Evolutionary conservation across 768 basidiomycete genomes (phyloP).

Genomic region (Lactarius trivialis): DNA sequence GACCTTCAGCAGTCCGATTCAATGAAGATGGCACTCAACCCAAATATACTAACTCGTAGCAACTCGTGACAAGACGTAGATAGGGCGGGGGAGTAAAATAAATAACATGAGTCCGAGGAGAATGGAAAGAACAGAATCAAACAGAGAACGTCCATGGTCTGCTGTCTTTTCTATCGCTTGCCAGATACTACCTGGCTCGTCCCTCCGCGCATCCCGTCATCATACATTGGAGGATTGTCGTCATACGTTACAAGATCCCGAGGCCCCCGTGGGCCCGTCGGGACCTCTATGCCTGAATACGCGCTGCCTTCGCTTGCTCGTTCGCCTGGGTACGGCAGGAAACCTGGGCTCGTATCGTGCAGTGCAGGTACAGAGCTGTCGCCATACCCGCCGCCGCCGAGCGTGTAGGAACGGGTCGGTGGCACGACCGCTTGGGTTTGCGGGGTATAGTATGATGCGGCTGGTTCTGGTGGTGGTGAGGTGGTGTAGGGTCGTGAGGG

Average conservation of each 20-base stretch:
- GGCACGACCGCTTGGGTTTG: neutral
- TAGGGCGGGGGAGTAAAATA: constrained; percentile 3
- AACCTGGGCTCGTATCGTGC: constrained; percentile 15
- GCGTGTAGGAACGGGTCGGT: constrained; percentile 42
- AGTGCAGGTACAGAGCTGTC: constrained; percentile 34
- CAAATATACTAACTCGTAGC: neutral
- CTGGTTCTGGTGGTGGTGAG: constrained; percentile 10
- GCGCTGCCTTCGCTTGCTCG: constrained; percentile 7
- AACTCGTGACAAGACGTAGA: neutral
- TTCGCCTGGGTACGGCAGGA: constrained; percentile 23
- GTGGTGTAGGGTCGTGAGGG: constrained; percentile 15
- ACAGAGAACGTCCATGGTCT: neutral
- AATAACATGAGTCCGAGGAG: constrained; percentile 2
- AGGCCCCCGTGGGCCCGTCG: neutral
- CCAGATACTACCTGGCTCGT: neutral
- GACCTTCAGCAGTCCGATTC: neutral
- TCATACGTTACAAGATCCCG: constrained; percentile 29
- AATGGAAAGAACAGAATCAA: neutral
- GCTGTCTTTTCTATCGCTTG: constrained; percentile 14
- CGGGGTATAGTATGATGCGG: constrained; percentile 12
- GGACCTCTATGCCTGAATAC: constrained; percentile 8
- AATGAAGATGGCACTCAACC: neutral
- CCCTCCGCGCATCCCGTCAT: constrained; percentile 34
- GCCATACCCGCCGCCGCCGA: constrained; percentile 53
- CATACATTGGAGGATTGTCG: constrained; percentile 65